These are phyloP conservation scores for Hortiboletus campestris DNA, from an alignment of 768 basidiomycete genomes.

Conservation along the genomic window DNA sequence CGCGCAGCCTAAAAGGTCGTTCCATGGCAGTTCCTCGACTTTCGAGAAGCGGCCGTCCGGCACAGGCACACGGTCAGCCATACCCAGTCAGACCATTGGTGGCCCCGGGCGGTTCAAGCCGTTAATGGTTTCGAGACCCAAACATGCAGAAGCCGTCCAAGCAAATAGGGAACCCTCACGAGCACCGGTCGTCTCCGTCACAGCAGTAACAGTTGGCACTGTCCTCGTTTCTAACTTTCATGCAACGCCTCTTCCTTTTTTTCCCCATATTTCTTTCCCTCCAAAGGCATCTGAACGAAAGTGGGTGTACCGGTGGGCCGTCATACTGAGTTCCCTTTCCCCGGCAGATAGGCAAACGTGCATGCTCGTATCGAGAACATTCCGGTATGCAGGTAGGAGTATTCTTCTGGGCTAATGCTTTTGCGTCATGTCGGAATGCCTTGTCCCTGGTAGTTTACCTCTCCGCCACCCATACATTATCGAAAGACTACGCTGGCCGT, in stretches of 20 bases:
- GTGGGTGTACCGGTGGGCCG: constrained; percentile 48
- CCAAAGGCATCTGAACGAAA: constrained; percentile 60
- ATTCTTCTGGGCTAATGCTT: neutral
- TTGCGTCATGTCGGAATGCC: neutral
- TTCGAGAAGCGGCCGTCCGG: neutral
- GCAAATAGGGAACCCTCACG: neutral
- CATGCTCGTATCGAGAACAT: constrained; percentile 53
- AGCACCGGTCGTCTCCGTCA: neutral
- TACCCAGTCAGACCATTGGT: neutral
- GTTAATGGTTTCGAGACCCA: neutral
- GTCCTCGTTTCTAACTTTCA: neutral
- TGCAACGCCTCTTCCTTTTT: constrained; percentile 9
- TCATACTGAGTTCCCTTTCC: constrained; percentile 51
- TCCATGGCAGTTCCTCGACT: neutral
- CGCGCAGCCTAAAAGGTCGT: neutral
- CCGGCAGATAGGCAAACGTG: constrained; percentile 45
- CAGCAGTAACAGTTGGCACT: neutral
- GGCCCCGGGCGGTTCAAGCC: constrained; percentile 18
- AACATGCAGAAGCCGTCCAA: neutral
- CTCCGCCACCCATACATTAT: constrained; percentile 53
- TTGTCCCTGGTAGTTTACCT: constrained; percentile 49
- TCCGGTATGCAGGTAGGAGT: constrained; percentile 59
- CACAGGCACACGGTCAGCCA: neutral
- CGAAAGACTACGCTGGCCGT: constrained; percentile 45
- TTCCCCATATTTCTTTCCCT: constrained; percentile 51